phyloP scores from a whole-genome alignment of 2,329 filamentous ascomycete species.

The Trichothecium sympodiale region DNA sequence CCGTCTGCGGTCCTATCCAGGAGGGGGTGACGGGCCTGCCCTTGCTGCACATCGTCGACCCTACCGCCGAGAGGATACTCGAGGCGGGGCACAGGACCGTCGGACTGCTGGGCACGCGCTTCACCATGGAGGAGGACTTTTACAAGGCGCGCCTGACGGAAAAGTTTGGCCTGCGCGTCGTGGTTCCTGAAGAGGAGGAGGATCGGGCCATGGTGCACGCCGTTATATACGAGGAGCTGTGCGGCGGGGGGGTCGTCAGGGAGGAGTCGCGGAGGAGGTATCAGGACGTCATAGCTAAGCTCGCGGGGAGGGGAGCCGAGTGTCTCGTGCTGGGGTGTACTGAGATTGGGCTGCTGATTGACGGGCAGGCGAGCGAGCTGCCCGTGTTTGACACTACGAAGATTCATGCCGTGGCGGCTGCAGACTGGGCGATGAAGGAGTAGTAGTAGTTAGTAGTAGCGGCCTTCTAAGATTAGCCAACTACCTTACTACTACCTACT shows the following conservation, averaged over 20 bases:
- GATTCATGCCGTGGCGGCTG: slow-evolving; percentile 12
- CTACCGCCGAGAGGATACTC: slow-evolving; percentile 9
- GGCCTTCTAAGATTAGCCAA: no score
- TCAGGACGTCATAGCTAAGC: slow-evolving; percentile 4
- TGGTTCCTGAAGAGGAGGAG: slow-evolving; percentile 5
- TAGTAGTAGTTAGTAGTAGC: no score
- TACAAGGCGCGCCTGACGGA: slow-evolving; percentile 8
- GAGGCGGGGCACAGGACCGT: slow-evolving; percentile 7
- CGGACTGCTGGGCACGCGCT: slow-evolving; percentile 11
- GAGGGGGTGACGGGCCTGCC: slow-evolving; percentile 7
- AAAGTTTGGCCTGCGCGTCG: slow-evolving; percentile 6
- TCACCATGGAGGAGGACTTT: slow-evolving; percentile 15
- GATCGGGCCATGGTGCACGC: slow-evolving; percentile 7
- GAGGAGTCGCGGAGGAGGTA: slow-evolving; percentile 7
- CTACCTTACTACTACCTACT: no score
- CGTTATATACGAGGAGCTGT: slow-evolving; percentile 12
- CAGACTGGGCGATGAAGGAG: slow-evolving; percentile 16
- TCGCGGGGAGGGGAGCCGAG: slow-evolving; percentile 8
- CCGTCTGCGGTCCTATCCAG: slow-evolving; percentile 8
- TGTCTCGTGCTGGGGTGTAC: slow-evolving; percentile 15
- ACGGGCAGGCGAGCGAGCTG: slow-evolving; percentile 6
- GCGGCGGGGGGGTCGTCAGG: slow-evolving; percentile 10
- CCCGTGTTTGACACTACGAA: slow-evolving; percentile 12
- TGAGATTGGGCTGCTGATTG: slow-evolving; percentile 12
- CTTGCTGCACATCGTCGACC: slow-evolving; percentile 14